These are phyloP conservation scores for Plectosphaerella plurivora DNA, from an alignment of 2,329 filamentous ascomycete genomes.

Conservation along the genomic window DNA sequence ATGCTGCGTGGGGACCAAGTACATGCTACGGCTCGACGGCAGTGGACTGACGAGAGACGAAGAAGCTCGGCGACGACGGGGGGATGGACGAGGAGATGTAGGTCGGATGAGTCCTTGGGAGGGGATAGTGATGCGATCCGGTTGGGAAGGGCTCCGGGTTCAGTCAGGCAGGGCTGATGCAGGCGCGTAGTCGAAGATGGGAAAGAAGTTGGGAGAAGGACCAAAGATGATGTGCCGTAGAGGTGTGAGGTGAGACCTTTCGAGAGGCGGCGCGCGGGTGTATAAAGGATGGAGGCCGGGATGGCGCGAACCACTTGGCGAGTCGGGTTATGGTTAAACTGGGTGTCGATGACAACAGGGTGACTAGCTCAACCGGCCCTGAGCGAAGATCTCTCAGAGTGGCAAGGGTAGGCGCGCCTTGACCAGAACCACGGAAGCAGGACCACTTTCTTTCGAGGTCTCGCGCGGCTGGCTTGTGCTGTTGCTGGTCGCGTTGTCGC, in stretches of 20 bases:
- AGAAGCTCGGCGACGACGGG: not conserved
- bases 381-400: slow-evolving; percentile 14
- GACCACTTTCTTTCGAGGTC: not conserved
- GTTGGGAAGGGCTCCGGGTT: not conserved
- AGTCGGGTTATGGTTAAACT: slow-evolving; percentile 16
- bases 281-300: slow-evolving; percentile 14
- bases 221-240: not conserved
- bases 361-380: slow-evolving; percentile 12
- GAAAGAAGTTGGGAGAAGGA: slow-evolving; percentile 11
- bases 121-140: not conserved
- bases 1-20: slow-evolving; percentile 24
- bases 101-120: not conserved
- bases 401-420: slow-evolving; percentile 14
- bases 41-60: not conserved
- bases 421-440: not conserved
- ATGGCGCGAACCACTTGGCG: slow-evolving; percentile 14
- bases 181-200: slow-evolving; percentile 11
- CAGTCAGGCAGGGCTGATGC: too few relatives aligned
- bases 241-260: slow-evolving; percentile 9
- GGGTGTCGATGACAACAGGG: slow-evolving; percentile 14
- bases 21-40: slow-evolving; percentile 26
- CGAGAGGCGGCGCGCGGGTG: slow-evolving; percentile 14
- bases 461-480: not conserved
- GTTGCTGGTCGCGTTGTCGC: not conserved
- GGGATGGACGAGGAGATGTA: not conserved